phyloP scores from a whole-genome alignment of 768 basidiomycete species.

The Russula abietina region DNA sequence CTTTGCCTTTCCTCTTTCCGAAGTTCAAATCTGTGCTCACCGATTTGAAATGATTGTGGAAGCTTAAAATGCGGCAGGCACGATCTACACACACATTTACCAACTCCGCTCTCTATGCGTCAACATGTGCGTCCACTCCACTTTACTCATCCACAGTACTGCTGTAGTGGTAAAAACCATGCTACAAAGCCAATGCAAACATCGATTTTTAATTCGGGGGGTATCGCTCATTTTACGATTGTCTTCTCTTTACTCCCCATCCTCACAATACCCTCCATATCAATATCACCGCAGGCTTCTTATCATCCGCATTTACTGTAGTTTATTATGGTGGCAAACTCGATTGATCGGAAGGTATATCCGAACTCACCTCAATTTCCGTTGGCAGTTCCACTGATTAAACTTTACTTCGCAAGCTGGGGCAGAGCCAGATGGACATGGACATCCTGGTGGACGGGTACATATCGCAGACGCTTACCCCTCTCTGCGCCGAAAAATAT shows the following conservation, averaged over 20 bases:
- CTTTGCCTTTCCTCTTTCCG: neutral
- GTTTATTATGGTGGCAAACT: neutral
- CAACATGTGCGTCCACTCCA: neutral
- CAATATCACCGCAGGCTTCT: neutral
- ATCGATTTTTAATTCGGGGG: neutral
- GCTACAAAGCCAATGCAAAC: neutral
- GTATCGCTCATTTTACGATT: neutral
- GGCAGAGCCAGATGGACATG: constrained; percentile 4
- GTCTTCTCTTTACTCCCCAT: neutral
- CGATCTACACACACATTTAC: neutral
- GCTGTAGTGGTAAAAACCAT: neutral
- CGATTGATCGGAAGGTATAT: neutral
- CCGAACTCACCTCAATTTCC: neutral
- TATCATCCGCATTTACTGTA: neutral
- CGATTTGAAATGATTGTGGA: constrained; percentile 1
- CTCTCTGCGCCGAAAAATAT: constrained; percentile 1
- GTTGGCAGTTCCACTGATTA: neutral
- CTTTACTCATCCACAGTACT: neutral
- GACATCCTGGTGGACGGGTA: constrained; percentile 11
- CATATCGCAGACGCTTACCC: constrained; percentile 2
- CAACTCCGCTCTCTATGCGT: neutral
- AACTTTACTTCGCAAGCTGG: neutral
- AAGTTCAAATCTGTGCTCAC: neutral
- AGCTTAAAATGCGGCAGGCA: neutral
- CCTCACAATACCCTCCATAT: neutral